Conservation (phyloP, 768 basidiomycete species). For the Chalciporus piperatus region DNA sequence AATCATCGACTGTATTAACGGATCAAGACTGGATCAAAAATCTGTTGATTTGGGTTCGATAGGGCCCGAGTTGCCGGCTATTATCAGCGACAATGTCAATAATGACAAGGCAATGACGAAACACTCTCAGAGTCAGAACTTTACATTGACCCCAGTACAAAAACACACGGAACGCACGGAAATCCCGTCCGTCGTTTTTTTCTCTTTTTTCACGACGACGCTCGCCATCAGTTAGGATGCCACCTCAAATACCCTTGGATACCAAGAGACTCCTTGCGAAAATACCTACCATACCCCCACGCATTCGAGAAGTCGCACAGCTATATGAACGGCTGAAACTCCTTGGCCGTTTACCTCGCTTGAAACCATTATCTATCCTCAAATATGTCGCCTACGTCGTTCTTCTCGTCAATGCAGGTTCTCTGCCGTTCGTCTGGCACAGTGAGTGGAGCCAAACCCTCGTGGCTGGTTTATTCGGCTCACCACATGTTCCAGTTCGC, state of each 20-base stretch:
- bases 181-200: not conserved
- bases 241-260: constrained; percentile 4
- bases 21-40: too few relatives aligned
- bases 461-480: not conserved
- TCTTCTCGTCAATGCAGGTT: constrained; percentile 57
- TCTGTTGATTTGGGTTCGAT: too few relatives aligned
- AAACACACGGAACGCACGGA: not conserved
- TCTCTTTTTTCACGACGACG: not conserved
- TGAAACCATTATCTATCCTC: constrained; percentile 10
- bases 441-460: constrained; percentile 40
- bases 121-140: too few relatives aligned
- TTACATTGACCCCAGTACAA: not conserved
- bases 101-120: too few relatives aligned
- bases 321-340: constrained; percentile 4
- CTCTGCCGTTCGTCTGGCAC: constrained; percentile 68
- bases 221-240: constrained; percentile 13
- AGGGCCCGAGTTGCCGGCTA: too few relatives aligned
- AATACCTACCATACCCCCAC: constrained; percentile 10
- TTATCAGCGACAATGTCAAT: too few relatives aligned
- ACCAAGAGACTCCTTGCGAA: constrained; percentile 8
- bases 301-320: not conserved
- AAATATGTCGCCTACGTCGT: constrained; percentile 34
- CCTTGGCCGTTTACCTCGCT: constrained; percentile 2
- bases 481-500: constrained; percentile 37
- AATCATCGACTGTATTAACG: too few relatives aligned